Evolutionary conservation across 2,329 filamentous ascomycete genomes (phyloP), one percentile per base, ranked within the genome.

Genomic region (Botrytis tulipae): DNA sequence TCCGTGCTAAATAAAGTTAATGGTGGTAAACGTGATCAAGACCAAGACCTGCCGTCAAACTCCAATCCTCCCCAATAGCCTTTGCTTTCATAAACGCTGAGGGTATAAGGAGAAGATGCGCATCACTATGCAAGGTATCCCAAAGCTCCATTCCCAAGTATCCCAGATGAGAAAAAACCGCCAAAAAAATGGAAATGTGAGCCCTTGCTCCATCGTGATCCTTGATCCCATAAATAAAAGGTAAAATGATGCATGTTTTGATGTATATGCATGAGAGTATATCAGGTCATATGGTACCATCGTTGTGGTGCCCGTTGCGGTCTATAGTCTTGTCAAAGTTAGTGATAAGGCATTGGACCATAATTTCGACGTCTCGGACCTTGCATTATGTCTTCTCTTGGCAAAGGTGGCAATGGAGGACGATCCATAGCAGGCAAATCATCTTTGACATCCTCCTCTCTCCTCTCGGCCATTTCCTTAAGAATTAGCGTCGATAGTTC

Each of bases 401-500:
- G 70, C 16, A 54, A 20, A 25, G 51, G 57, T 54, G 65, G 40
- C 44, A 71, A 44, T 18, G 51, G 51, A n/a, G 73, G 71, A 48
- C 73, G 57, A 22, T 74, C 73, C 71, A 74, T 87, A 14, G 84
- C 82, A 9, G 85, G 85, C 68, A 87, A 77, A 70, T 79, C 75
- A n/a, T 81, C 77, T 10, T 79, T 79, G 32, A 76, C 76, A 22
- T 84, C 83, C 48, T 83, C 82, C 76, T 85, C 84, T 59, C 85
- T 80, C 70, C 85, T 80, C 46, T 81, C 79, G 5, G 83, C 82
- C 77, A 84, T 86, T 80, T 87, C 85, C 73, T 82, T 81, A 65
- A 87, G 81, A 71, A 87, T 82, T n/a, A 84, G 77, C n/a, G 83
- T 80, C 44, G 83, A 82, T 32, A 87, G 80, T 74, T 86, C 84